Percentiles rank a stretch among this genome's conserved stretches.
These are phyloP conservation scores for Fusarium sp. DNA, from an alignment of 2,329 filamentous ascomycete genomes.

Conservation along the genomic window DNA sequence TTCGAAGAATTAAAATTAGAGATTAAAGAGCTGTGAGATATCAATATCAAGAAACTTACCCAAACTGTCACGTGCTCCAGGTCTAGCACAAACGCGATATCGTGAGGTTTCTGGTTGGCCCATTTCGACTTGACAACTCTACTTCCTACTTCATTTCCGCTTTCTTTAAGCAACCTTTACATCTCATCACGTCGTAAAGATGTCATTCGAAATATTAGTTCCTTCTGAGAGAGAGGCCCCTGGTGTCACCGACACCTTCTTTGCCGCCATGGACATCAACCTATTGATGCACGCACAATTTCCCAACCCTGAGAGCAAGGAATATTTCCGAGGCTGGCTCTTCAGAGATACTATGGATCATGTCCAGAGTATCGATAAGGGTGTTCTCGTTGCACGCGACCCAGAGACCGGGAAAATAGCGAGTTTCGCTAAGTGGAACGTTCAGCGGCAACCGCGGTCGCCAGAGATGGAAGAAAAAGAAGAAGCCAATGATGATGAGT, in stretches of 20 bases:
- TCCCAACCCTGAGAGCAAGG: slow-evolving; percentile 45
- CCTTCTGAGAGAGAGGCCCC: slow-evolving; percentile 40
- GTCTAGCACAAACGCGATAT: slow-evolving; percentile 15
- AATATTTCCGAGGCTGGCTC: slow-evolving; percentile 45
- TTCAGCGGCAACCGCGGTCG: slow-evolving; percentile 34
- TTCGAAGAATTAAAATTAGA: not conserved
- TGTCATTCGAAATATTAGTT: slow-evolving; percentile 42
- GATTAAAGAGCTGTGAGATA: not conserved
- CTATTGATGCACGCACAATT: slow-evolving; percentile 53
- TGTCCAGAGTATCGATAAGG: slow-evolving; percentile 39
- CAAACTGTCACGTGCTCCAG: slow-evolving; percentile 20
- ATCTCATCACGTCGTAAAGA: slow-evolving; percentile 6
- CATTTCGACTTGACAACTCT: slow-evolving; percentile 3
- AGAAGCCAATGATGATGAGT: slow-evolving; percentile 36
- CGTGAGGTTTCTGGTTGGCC: slow-evolving; percentile 26
- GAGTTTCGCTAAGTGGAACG: slow-evolving; percentile 51
- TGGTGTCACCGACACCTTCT: slow-evolving; percentile 46
- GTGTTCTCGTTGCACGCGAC: slow-evolving; percentile 49
- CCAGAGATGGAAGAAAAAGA: slow-evolving; percentile 20
- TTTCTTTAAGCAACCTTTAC: not conserved
- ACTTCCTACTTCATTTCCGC: not conserved
- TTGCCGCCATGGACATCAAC: slow-evolving; percentile 52
- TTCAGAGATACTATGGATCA: slow-evolving; percentile 44
- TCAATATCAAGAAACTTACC: not conserved
- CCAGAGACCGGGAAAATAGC: slow-evolving; percentile 41